Conservation (phyloP, 2,329 filamentous ascomycete species). For the Aureobasidium sp. region DNA sequence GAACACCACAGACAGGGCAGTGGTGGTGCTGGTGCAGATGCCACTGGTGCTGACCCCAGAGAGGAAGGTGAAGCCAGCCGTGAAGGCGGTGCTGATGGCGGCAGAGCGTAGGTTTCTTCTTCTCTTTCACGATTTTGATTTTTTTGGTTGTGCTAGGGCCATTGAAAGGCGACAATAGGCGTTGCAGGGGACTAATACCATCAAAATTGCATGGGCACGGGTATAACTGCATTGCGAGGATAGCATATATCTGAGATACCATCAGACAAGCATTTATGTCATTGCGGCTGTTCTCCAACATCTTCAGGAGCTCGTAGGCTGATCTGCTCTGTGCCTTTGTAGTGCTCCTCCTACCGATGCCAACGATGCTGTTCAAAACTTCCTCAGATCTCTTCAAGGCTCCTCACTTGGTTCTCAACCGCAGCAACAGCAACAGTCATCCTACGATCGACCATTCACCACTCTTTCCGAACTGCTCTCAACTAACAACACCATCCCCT, state of each 20-base stretch:
- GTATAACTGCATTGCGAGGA: constrained; percentile 7
- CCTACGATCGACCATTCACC: constrained; percentile 64
- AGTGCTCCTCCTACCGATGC: constrained; percentile 60
- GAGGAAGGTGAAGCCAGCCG: constrained; percentile 82
- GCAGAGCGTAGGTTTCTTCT: constrained; percentile 89
- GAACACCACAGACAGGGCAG: constrained; percentile 55
- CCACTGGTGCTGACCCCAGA: constrained; percentile 84
- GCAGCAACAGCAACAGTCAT: constrained; percentile 30
- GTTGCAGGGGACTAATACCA: constrained; percentile 4
- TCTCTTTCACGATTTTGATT: not conserved
- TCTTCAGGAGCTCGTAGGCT: not conserved
- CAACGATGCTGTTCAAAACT: constrained; percentile 74
- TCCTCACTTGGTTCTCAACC: constrained; percentile 30
- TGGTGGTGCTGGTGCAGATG: constrained; percentile 77
- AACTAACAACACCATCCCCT: constrained; percentile 67
- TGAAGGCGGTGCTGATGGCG: constrained; percentile 92
- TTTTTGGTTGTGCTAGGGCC: not conserved
- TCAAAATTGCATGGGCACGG: not conserved
- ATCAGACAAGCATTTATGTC: constrained; percentile 13
- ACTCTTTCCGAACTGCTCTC: constrained; percentile 80
- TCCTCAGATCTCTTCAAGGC: constrained; percentile 73
- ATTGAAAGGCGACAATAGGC: not conserved
- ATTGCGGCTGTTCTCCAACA: not conserved
- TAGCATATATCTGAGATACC: constrained; percentile 14
- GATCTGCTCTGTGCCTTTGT: constrained; percentile 20